These are phyloP conservation scores for Corymbia calophylla DNA, from an alignment of 441 rosid genomes.

Conservation along the genomic window DNA sequence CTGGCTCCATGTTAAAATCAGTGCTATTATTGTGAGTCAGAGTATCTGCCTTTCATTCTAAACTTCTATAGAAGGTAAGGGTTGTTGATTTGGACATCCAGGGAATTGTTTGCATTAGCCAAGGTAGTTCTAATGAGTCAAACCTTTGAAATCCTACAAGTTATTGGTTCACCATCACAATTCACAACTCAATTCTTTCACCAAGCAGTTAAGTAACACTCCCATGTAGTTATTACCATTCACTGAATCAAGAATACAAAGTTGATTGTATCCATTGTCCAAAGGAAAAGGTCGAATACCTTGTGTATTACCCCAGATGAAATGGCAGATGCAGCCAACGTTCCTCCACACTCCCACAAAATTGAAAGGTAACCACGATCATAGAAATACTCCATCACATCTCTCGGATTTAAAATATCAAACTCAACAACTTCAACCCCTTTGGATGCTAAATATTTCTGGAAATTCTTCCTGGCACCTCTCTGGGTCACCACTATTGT, in stretches of 20 bases:
- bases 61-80: background rate
- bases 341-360: slow-evolving; percentile 94
- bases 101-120: background rate
- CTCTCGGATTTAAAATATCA: slow-evolving; percentile 85
- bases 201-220: background rate
- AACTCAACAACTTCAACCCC: slow-evolving; percentile 95
- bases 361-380: slow-evolving; percentile 84
- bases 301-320: slow-evolving; percentile 83
- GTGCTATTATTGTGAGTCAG: background rate
- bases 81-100: background rate
- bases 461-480: slow-evolving; percentile 87
- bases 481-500: slow-evolving; percentile 85
- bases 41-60: background rate
- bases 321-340: slow-evolving; percentile 88
- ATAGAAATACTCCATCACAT: slow-evolving; percentile 90
- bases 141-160: background rate
- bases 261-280: background rate
- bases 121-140: background rate
- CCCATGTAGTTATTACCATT: background rate
- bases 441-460: slow-evolving; percentile 69
- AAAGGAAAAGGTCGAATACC: slow-evolving; percentile 21
- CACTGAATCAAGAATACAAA: background rate
- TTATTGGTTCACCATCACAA: background rate
- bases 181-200: background rate
- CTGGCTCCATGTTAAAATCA: background rate